Percentiles rank a stretch among this genome's conserved stretches.
phyloP scores from a whole-genome alignment of 345 rosid genomes.

The Syzygium jambos region DNA sequence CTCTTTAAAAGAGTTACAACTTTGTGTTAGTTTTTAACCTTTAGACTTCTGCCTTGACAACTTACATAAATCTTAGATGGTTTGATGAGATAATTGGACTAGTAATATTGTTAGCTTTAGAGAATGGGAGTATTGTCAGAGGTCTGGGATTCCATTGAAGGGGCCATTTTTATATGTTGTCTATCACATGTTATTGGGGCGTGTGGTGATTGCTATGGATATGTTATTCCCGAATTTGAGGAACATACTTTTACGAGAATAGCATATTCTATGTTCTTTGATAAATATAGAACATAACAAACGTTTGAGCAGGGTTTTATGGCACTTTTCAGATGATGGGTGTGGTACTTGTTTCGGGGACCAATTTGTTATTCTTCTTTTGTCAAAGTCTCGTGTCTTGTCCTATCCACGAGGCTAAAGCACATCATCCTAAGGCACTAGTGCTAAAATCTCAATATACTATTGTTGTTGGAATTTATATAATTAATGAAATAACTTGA shows the following conservation, averaged over 20 bases:
- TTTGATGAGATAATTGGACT: conserved; percentile 24
- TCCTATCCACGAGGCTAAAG: conserved; percentile 63
- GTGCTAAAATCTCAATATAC: too few relatives aligned
- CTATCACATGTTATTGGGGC: conserved; percentile 67
- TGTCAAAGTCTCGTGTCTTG: conserved; percentile 52
- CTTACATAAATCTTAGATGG: conserved; percentile 11
- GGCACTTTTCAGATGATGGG: too few relatives aligned
- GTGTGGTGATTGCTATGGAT: conserved; percentile 40
- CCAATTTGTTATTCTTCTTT: background rate
- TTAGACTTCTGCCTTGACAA: background rate
- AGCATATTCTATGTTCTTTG: conserved; percentile 49
- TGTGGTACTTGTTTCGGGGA: too few relatives aligned
- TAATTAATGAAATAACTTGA: too few relatives aligned
- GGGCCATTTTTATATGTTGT: conserved; percentile 53
- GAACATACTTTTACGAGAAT: conserved; percentile 53
- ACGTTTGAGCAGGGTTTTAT: too few relatives aligned
- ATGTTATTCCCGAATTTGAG: conserved; percentile 26
- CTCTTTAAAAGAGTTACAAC: too few relatives aligned
- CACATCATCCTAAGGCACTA: conserved; percentile 18
- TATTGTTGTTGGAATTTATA: background rate
- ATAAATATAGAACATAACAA: background rate
- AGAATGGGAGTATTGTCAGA: conserved; percentile 49
- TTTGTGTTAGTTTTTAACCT: background rate
- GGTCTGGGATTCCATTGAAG: conserved; percentile 59
- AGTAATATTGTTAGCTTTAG: conserved; percentile 59